Base-by-base conservation (phyloP, 1,284 basidiomycete genomes). In the Sporisorium scitamineum region DNA sequence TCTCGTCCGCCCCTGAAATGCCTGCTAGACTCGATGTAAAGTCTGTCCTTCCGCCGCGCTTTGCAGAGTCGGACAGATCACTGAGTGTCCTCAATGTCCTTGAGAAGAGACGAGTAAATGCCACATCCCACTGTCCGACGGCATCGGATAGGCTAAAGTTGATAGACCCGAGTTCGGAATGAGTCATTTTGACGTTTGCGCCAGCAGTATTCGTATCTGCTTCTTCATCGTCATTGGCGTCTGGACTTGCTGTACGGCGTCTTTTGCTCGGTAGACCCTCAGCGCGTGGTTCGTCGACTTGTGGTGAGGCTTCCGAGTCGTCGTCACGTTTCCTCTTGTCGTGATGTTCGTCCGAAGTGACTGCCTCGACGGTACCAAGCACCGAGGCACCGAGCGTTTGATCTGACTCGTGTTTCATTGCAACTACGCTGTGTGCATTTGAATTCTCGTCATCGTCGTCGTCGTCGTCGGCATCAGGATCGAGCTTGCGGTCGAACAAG, bases 81-180 rank as follows among this genome's bases (percentile, higher is more conserved):
- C 74, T 76, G 59, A 76, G 74, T 24, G 62, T 72, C 5, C 68
- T 62, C 18, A 78, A 37, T n/a, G 76, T 76, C 11, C 54, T 48
- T 10, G 71, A 75, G 48, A 75, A 78, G 37, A 76, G 48, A 13
- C 76, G 64, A 8, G 72, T 72, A 39, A 78, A 78, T 11, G 68
- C 65, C 2, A 78, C 52, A 34, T 78, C 76, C 76, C 76, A 78
- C 60, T 66, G 71, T 9, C 61, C 69, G 20, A 78, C 61, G 41
- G 64, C 47, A 26, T 70, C 66, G 6, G 71, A 57, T 9, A 76
- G 50, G 34, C 41, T 54, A 42, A 75, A 57, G 26, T 71, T 63
- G 52, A 67, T 53, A 32, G 76, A 78, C 1, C 66, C 65, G 41
- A 63, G 56, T 26, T 73, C 74, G 41, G 74, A 76, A 7, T 56